Base-by-base conservation (phyloP, 2,329 filamentous ascomycete genomes). In the Achaetomium macrosporum region DNA sequence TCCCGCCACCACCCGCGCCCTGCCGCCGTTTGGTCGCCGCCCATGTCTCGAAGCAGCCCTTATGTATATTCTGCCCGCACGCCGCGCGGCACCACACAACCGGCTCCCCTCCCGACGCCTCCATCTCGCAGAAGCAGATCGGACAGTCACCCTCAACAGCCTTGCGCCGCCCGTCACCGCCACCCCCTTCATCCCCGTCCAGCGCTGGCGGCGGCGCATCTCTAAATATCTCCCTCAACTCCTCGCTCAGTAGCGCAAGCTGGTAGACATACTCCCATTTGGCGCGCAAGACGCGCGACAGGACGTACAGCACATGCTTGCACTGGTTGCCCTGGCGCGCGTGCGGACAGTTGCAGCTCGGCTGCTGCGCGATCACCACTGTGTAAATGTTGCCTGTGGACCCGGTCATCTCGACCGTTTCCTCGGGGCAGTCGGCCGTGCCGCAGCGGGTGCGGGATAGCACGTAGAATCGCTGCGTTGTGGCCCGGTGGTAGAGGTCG, bases 371-470 rank as follows among this genome's bases (percentile, higher is more conserved):
- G 48, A 87, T 75, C 33, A 68, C 68, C 31, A 86, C 75, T 0
- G 68, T 77, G 65, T 87, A 87, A 53, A 87, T 72, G 57, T 86
- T 86, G 15, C 83, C 83, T 1, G 82, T 86, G 10, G 79, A 79
- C 1, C 83, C 84, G 0, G 82, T 79, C 55, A 87, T 70, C 53
- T 81, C 72, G 44, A 87, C 70, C 1, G 65, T 68, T 63, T 87
- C 82, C 50, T 75, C 69, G 0, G 74, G 75, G 40, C 67, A 72
- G 1, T 68, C 56, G 2, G 57, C 51, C 0, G 66, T 69, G 16
- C 71, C 71, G 29, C 58, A 36, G 9, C 69, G 68, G 2, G 59
- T 63, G 15, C 76, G 70, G 1, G 63, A 66, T 11, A 79, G 67
- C 30, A 79, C 71, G 56, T 71, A 79, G 63, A 79, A 74, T 66